Conservation (phyloP, 805 yeast species). For the Hanseniaspora mollemarum region DNA sequence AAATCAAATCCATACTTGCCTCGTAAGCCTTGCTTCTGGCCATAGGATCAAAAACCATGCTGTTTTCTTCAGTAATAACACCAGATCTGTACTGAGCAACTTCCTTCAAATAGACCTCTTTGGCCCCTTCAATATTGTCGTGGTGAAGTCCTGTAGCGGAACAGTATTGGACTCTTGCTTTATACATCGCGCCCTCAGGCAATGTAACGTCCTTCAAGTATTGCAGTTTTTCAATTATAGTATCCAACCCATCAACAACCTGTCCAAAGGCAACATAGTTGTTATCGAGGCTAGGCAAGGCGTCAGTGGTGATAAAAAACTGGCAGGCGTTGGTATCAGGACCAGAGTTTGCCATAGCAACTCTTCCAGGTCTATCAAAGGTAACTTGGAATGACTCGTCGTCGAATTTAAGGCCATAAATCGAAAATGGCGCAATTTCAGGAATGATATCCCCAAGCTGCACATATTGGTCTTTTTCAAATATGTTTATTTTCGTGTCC, state of each 20-base stretch:
- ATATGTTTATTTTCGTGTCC: slow-evolving; percentile 59
- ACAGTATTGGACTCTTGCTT: slow-evolving; percentile 33
- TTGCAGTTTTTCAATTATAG: slow-evolving; percentile 49
- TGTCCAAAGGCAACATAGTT: slow-evolving; percentile 71
- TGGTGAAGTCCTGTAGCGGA: slow-evolving; percentile 26
- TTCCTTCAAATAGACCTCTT: slow-evolving; percentile 22
- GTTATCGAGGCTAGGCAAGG: slow-evolving; percentile 41
- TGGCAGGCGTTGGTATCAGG: slow-evolving; percentile 58
- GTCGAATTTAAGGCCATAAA: slow-evolving; percentile 58
- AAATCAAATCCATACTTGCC: slow-evolving; percentile 6
- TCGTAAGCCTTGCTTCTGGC: slow-evolving; percentile 1
- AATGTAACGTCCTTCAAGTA: slow-evolving; percentile 30
- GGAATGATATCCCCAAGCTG: slow-evolving; percentile 81
- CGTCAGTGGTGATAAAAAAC: slow-evolving; percentile 54
- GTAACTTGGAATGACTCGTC: slow-evolving; percentile 68
- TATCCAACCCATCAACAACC: slow-evolving; percentile 52
- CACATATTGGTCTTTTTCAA: slow-evolving; percentile 62
- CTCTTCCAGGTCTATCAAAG: slow-evolving; percentile 57
- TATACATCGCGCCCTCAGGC: slow-evolving; percentile 32
- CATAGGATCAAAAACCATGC: slow-evolving; percentile 12
- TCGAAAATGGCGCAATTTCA: slow-evolving; percentile 70
- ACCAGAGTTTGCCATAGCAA: slow-evolving; percentile 66
- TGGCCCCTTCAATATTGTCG: slow-evolving; percentile 20
- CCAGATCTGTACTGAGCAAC: slow-evolving; percentile 26
- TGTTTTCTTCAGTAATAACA: slow-evolving; percentile 17